Evolutionary conservation across 192 early-diverging fungal species (phyloP).

Genomic region (Podila horticola): DNA sequence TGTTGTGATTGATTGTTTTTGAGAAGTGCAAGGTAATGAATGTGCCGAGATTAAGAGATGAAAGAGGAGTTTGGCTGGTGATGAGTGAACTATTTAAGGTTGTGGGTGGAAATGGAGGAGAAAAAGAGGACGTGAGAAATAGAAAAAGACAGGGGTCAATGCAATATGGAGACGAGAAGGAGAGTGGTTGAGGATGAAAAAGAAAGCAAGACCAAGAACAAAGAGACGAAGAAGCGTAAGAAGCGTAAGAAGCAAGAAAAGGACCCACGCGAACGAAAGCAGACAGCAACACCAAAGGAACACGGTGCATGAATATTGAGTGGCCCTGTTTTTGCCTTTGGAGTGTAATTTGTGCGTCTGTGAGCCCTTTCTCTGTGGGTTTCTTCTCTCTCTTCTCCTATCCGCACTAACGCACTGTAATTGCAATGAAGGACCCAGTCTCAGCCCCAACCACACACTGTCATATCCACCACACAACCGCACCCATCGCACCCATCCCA

Average conservation of each 20-base stretch:
- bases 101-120: background rate
- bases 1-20: background rate
- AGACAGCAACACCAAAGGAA: conserved; percentile 50
- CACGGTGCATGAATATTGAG: background rate
- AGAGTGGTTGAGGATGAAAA: too few species aligned
- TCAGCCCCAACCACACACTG: too few species aligned
- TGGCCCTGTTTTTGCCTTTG: too few species aligned
- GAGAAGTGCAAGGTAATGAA: background rate
- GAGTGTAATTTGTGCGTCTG: background rate
- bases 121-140: background rate
- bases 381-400: background rate
- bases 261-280: conserved; percentile 4
- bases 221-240: background rate
- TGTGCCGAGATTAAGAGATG: background rate
- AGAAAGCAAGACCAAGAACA: too few species aligned
- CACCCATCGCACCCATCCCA: too few species aligned
- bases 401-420: background rate
- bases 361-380: too few species aligned
- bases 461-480: background rate
- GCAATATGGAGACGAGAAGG: too few species aligned
- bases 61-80: background rate
- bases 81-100: too few species aligned
- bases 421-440: too few species aligned
- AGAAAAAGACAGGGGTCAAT: background rate
- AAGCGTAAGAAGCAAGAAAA: background rate